Evolutionary conservation across 805 yeast species (phyloP), one percentile per base, ranked within the genome.

Genomic region (Metschnikowia cubensis): DNA sequence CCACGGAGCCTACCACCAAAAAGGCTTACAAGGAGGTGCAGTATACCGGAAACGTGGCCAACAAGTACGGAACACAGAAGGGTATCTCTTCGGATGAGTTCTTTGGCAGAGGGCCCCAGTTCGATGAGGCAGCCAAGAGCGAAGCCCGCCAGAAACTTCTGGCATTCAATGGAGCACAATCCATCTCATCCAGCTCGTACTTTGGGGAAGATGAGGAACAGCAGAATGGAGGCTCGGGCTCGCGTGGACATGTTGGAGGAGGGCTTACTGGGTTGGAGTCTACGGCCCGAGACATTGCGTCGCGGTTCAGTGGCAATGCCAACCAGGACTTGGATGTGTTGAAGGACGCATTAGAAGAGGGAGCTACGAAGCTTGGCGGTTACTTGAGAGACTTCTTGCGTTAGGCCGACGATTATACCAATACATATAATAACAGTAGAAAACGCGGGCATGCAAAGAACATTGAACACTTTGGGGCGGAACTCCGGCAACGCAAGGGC

Each of bases 51-150:
- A 84, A 84, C 56, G 87, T 87, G 31, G 82, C 81, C 35, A 76
- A 74, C 61, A 88, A 89, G 71, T 94, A 80, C 65, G 97, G 97
- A 50, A 74, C 73, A 37, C 97, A 91, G 66, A 92, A 89, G 77
- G 96, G 91, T 43, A 94, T 94, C 55, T 94, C 98, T 0, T 91
- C 97, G 1, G 98, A 94, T 69, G 95, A 91, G 71, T 82, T 81
- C 62, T 94, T 94, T 68, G 97, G 97, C 17, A 84, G 96, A 62
- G 92, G 91, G 39, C 77, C 77, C 2, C 73, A 83, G 22, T 89
- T 80, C 62, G 97, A 89, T 61, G 86, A 87, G 56, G 76, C 75
- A 2, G 87, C 88, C 36, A 85, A 85, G 49, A 77, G 77, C 42
- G 97, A 90, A 67, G 97, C 97, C 1, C 78, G 79, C 55, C 64